Base-by-base conservation (phyloP, 768 basidiomycete species). In the Lactarius sanguifluus region DNA sequence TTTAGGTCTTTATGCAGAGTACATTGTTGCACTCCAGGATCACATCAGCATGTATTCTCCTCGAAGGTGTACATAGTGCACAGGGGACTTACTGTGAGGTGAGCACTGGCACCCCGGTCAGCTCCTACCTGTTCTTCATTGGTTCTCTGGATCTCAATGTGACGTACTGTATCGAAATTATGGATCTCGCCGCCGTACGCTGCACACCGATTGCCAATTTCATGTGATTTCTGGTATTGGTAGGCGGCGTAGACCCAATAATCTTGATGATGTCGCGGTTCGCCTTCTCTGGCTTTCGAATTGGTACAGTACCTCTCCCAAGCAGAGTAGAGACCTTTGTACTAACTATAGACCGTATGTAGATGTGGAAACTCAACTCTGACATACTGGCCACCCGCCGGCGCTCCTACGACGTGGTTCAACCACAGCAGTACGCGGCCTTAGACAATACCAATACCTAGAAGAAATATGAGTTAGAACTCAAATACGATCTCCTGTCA, bases 21-120 rank as follows among this genome's bases (percentile, higher is more conserved):
- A 64, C 36, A 20, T 59, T 25, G 13, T 20, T 3, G 64, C 47
- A 8, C 57, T 64, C 18, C 57, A 50, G 9, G 18, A 15, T 12
- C 64, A 59, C 45, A 23, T 59, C 10, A 23, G 3, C 58, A 57
- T 47, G 1, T 32, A 4, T 59, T 59, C 32, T 64, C 50, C 28
- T 41, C 57, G 20, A 64, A 41, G 3, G 57, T 40, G 57, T 34
- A 64, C 28, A 7, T 41, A n/a, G 23, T 59, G 47, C 28, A 54
- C 3, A 57, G 64, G 57, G 59, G n/a, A 25, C 4, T 25, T 28
- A 54, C 16, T 18, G 25, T 23, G 10, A 54, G 28, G 28, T n/a
- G n/a, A n/a, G n/a, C n/a, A n/a, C n/a, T n/a, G n/a, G n/a, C n/a
- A n/a, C n/a, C n/a, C n/a, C n/a, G n/a, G n/a, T n/a, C n/a, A n/a